Evolutionary conservation across 2,329 filamentous ascomycete species (phyloP), one percentile per base, ranked within the genome.

Genomic region (Bipolaris sorokiniana): DNA sequence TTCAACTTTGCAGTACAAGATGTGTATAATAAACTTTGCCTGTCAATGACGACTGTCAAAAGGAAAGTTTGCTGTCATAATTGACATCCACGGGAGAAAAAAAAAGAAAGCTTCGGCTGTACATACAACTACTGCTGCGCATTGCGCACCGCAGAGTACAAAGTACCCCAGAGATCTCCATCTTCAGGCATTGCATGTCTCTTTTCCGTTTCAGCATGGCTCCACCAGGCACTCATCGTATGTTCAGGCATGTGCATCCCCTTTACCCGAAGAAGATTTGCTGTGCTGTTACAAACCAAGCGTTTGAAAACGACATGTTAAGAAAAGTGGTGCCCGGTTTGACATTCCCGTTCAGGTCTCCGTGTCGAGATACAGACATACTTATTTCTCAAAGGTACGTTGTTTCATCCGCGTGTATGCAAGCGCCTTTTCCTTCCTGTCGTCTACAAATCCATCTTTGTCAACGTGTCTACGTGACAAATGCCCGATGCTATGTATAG

Each of bases 131-230:
- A 18, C 20, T 41, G 22, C 10, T 18, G 26, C n/a, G 42, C 42
- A 31, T 4, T 31, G 42, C 13, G 3, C 15, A 45, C 20, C 28
- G 28, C 28, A 31, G 10, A 31, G 28, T 13, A 13, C 28, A 31
- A 4, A 31, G 28, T 16, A 33, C 15, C 15, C 42, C 26, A 18
- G 33, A 15, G 18, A 41, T 42, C 37, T 48, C 34, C 31, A 40
- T 58, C 66, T 65, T 63, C 62, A 63, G 56, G 64, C 51, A 53
- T 26, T 28, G 56, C 48, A 42, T 52, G 65, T 65, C 62, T 64
- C 61, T 60, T 42, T 22, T 56, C 44, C 23, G 66, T 68, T 70
- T 70, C 64, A 68, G 55, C 26, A 63, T 37, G 38, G 55, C 58
- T 59, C 62, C 62, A 54, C 51, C 41, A 58, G 54, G 54, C 51